Evolutionary conservation across 352 stramenopile genomes (phyloP), one percentile per base, ranked within the genome.

Genomic region (Phytophthora megakarya): DNA sequence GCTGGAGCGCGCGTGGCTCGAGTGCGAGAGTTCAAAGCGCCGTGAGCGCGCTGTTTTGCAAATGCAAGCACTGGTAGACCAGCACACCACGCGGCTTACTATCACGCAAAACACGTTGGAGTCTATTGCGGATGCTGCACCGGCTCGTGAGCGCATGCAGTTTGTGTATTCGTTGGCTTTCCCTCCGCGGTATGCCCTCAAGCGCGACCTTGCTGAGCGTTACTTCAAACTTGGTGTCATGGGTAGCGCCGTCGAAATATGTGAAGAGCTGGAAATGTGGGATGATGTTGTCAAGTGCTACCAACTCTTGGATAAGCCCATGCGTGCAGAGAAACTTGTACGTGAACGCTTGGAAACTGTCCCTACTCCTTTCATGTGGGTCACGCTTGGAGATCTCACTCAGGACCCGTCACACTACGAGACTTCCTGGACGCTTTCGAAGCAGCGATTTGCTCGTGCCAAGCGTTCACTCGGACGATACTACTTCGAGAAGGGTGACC

Each of bases 231-330:
- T 98, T 33, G 93, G 95, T 19, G 88, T 93, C 21, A 61, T 89
- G 28, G 72, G 78, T 12, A 98, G 88, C 66, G 96, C 96, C 46
- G 81, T 97, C 28, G 91, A 97, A 70, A 91, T 98, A 37, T 99
- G 90, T 56, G 81, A 97, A 61, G 89, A 98, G 60, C 83, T 99
- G 12, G 90, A 98, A 56, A 90, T 98, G 58, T 99, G 95, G 95
- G 95, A 98, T 74, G 92, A 98, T 61, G 92, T 98, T 12, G 93
- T 98, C 8, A 93, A 98, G 70, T 99, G 95, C 70, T 98, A 98
- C 74, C 87, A 93, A 65, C 72, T 96, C 33, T 72, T 98, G 18
- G 94, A 97, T 54, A 95, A 98, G 67, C 83, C 89, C 2, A 92
- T 84, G 48, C 89, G 87, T 50, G 95, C 96, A 11, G 84, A 98